Evolutionary conservation across 78 protist genomes (phyloP).

Genomic region (Creolimax fragrantissima): DNA sequence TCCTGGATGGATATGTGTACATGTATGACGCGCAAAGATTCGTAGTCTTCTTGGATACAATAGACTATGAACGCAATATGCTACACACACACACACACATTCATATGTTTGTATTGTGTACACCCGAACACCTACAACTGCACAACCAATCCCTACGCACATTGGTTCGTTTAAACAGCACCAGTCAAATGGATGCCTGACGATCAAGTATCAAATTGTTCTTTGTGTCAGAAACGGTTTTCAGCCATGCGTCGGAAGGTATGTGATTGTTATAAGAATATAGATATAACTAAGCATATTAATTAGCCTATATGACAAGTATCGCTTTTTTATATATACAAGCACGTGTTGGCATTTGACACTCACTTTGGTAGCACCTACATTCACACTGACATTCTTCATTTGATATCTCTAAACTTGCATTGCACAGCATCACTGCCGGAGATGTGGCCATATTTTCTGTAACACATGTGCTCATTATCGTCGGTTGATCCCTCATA

Average conservation of each 20-base stretch:
- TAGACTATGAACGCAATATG: too few relatives aligned
- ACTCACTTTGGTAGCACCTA: too few relatives aligned
- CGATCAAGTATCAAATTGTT: background rate
- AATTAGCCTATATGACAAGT: background rate
- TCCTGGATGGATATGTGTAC: too few relatives aligned
- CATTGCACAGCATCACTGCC: constrained; percentile 13
- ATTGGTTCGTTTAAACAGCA: background rate
- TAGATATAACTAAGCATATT: background rate
- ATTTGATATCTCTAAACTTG: too few relatives aligned
- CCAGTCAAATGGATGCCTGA: constrained; percentile 21
- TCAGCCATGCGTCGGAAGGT: background rate
- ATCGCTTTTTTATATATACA: too few relatives aligned
- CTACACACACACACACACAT: background rate
- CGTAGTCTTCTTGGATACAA: too few relatives aligned
- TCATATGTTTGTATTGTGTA: background rate
- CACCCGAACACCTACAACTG: background rate
- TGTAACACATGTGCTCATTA: background rate
- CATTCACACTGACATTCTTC: too few relatives aligned
- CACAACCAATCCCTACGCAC: background rate
- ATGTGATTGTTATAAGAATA: background rate
- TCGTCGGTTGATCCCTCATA: background rate
- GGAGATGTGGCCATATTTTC: background rate
- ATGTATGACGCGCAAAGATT: too few relatives aligned
- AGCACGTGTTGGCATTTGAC: too few relatives aligned
- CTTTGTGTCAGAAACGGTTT: background rate